These are phyloP conservation scores for Penicillium salamii DNA, from an alignment of 495 filamentous ascomycete species.

Conservation along the genomic window DNA sequence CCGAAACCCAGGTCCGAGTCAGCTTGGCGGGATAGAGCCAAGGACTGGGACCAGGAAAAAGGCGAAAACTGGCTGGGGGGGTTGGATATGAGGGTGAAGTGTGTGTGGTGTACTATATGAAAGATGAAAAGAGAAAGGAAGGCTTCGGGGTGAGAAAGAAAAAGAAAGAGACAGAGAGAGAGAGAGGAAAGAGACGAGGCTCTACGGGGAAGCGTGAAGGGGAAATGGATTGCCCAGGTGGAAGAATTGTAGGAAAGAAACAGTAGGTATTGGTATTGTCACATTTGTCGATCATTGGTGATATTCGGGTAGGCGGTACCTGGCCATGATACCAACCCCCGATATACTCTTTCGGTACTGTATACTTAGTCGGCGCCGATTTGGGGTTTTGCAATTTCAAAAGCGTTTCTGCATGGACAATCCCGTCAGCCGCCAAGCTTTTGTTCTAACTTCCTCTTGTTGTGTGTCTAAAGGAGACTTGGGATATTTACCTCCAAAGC, in stretches of 20 bases:
- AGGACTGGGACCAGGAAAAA: slow-evolving; percentile 49
- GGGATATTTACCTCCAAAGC: too few species aligned
- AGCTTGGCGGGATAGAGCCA: slow-evolving; percentile 51
- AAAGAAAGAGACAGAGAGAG: slow-evolving; percentile 14
- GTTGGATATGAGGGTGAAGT: slow-evolving; percentile 3
- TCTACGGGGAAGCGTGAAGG: slow-evolving; percentile 18
- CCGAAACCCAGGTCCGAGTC: slow-evolving; percentile 51
- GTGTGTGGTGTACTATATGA: neutral
- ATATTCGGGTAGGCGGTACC: slow-evolving; percentile 19
- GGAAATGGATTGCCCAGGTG: slow-evolving; percentile 21
- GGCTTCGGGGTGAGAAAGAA: too few species aligned
- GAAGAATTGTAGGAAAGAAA: slow-evolving; percentile 16
- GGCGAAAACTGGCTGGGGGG: slow-evolving; percentile 6
- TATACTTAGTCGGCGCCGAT: neutral
- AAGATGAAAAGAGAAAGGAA: slow-evolving; percentile 10
- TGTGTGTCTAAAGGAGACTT: too few species aligned
- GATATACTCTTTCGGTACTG: neutral
- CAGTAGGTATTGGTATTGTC: slow-evolving; percentile 20
- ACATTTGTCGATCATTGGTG: slow-evolving; percentile 22
- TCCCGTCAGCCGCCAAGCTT: slow-evolving; percentile 5
- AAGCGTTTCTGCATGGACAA: slow-evolving; percentile 5
- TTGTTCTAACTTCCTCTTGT: neutral
- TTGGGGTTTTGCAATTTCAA: neutral
- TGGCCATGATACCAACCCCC: slow-evolving; percentile 7
- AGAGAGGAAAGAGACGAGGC: slow-evolving; percentile 10